Evolutionary conservation across 495 filamentous ascomycete species (phyloP), one percentile per base, ranked within the genome.

Genomic region (Penicillium macrosclerotiorum): DNA sequence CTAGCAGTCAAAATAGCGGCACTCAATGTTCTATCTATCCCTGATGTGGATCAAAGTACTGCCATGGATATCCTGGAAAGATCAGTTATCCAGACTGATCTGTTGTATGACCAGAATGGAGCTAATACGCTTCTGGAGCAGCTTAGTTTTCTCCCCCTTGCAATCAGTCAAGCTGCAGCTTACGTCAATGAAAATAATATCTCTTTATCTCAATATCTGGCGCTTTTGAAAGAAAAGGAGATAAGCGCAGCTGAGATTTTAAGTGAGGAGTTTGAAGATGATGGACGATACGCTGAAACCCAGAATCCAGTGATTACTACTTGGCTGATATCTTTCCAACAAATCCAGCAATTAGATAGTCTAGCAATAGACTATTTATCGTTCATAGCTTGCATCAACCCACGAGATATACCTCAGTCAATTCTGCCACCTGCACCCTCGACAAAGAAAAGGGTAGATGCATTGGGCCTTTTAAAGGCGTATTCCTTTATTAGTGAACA

Each of bases 301-400:
- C 47, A 51, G 8, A 76, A 76, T 46, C 60, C 72, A 0, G 59
- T 78, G 0, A 54, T 62, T 9, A 56, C 45, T 5, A 78, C 75
- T 8, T 78, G 68, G 73, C 48, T 69, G n/a, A 56, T 78, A 16
- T 78, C 74, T 5, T 75, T 77, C 25, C 50, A 72, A 8, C 68
- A 72, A 30, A 76, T 78, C 19, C 57, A 46, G 8, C 22, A 34
- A 8, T 45, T 40, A 1, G 46, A 61, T 43, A 45, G 57, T 12
- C 19, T 55, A 5, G 72, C 76, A 27, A 60, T 61, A 6, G 67
- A 75, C 2, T 55, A 66, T 31, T 48, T 79, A 16, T 64, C 59
- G 4, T 59, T 73, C 24, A 72, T 77, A 46, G 57, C 65, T 22
- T 65, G 66, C 42, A 33, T 77, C 5, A 62, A 75, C 33, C 63